A percentile compares a stretch with the other conserved stretches of the same genome.
phyloP scores from a whole-genome alignment of 768 basidiomycete species.

The Amanita rimosa region DNA sequence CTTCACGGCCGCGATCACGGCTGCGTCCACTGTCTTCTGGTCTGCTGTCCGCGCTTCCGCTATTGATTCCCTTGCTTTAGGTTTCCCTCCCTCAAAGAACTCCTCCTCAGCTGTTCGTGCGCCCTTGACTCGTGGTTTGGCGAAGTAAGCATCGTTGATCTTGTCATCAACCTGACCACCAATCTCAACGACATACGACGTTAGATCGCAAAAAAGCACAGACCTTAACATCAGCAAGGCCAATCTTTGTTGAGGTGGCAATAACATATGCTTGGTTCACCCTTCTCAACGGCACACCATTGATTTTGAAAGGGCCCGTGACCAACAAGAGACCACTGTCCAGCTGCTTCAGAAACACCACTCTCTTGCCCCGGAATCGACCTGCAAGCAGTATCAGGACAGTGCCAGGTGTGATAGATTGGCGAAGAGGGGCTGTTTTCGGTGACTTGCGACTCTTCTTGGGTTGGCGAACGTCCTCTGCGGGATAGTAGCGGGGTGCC shows the following conservation, averaged over 20 bases:
- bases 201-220: slow-evolving; percentile 15
- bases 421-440: slow-evolving; percentile 69
- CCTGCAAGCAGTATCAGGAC: slow-evolving; percentile 95
- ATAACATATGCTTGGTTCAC: slow-evolving; percentile 99
- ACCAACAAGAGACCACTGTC: slow-evolving; percentile 87
- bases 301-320: slow-evolving; percentile 95
- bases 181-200: background rate
- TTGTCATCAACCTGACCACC: slow-evolving; percentile 65
- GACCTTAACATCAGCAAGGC: slow-evolving; percentile 67
- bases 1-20: slow-evolving; percentile 75
- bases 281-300: slow-evolving; percentile 95
- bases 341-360: slow-evolving; percentile 96
- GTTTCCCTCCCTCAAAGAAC: slow-evolving; percentile 93
- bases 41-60: slow-evolving; percentile 80
- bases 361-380: slow-evolving; percentile 96
- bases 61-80: slow-evolving; percentile 79
- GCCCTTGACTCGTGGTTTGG: slow-evolving; percentile 63
- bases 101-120: slow-evolving; percentile 85
- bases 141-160: slow-evolving; percentile 91
- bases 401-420: slow-evolving; percentile 87
- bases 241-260: slow-evolving; percentile 91
- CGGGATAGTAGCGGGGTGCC: slow-evolving; percentile 88
- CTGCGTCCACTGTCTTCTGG: slow-evolving; percentile 83
- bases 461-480: slow-evolving; percentile 85
- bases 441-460: slow-evolving; percentile 88